Evolutionary conservation across 306 rosid species (phyloP).

Genomic region (Prunus fruticosa): DNA sequence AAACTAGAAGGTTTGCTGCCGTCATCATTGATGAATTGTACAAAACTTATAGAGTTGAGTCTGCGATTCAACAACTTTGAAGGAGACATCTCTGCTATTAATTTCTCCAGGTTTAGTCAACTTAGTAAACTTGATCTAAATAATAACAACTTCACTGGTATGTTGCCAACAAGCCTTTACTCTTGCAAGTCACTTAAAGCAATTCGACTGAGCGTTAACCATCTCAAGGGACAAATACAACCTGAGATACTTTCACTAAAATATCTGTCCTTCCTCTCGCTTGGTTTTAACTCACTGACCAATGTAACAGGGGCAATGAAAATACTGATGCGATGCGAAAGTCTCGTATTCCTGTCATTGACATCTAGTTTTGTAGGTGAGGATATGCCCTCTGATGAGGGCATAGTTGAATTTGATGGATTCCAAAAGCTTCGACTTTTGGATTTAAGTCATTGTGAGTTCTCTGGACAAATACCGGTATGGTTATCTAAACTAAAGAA

Average conservation of each 20-base stretch:
- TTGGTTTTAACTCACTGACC: not conserved
- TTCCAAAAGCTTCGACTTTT: not conserved
- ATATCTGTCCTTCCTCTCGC: not conserved
- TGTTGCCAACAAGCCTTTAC: not conserved
- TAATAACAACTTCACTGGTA: not conserved
- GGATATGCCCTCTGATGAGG: not conserved
- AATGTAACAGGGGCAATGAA: not conserved
- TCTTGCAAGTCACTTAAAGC: constrained; percentile 3
- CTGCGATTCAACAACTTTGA: not conserved
- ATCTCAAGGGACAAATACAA: not conserved
- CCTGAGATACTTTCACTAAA: not conserved
- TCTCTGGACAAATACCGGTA: not conserved
- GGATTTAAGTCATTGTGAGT: not conserved
- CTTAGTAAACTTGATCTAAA: not conserved
- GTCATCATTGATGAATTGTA: not conserved
- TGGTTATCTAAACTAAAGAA: not conserved
- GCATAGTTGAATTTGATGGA: not conserved
- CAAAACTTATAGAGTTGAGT: not conserved
- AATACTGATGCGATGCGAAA: not conserved
- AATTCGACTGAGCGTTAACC: not conserved
- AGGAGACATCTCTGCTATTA: not conserved
- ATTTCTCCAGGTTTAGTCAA: not conserved
- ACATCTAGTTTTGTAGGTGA: not conserved
- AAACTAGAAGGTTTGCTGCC: not conserved
- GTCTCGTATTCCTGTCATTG: not conserved